Evolutionary conservation across 73 alveolate genomes (phyloP).

Genomic region (Paramecium bursaria): DNA sequence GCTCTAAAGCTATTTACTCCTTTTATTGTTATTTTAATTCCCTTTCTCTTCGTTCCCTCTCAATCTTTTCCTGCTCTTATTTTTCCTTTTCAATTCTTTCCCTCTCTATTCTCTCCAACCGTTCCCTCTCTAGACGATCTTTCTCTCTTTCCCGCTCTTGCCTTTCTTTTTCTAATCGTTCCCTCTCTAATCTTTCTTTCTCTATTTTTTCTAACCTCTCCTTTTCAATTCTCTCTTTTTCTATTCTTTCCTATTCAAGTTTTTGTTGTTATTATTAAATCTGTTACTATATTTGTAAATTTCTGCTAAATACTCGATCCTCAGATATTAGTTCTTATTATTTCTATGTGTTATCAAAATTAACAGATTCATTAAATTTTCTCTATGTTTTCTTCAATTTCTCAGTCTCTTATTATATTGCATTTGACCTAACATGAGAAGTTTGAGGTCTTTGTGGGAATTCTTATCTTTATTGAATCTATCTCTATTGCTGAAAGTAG

Average conservation of each 20-base stretch:
- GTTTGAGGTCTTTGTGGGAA: background rate
- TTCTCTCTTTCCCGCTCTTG: background rate
- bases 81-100: conserved; percentile 8
- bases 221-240: conserved; percentile 1
- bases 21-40: background rate
- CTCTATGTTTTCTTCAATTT: background rate
- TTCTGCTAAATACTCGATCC: background rate
- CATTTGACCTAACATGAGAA: background rate
- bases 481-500: background rate
- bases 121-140: background rate
- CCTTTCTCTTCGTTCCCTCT: background rate
- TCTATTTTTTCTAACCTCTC: too few species aligned
- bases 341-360: background rate
- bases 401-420: background rate
- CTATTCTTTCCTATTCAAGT: conserved; percentile 15
- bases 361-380: background rate
- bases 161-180: background rate
- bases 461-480: background rate
- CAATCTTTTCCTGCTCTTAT: background rate
- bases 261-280: background rate
- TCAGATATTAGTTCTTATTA: conserved; percentile 16
- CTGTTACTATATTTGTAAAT: background rate
- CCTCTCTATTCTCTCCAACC: background rate
- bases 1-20: background rate
- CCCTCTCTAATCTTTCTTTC: background rate